These are phyloP conservation scores for Corymbia maculata DNA, from an alignment of 345 rosid genomes.

Conservation along the genomic window DNA sequence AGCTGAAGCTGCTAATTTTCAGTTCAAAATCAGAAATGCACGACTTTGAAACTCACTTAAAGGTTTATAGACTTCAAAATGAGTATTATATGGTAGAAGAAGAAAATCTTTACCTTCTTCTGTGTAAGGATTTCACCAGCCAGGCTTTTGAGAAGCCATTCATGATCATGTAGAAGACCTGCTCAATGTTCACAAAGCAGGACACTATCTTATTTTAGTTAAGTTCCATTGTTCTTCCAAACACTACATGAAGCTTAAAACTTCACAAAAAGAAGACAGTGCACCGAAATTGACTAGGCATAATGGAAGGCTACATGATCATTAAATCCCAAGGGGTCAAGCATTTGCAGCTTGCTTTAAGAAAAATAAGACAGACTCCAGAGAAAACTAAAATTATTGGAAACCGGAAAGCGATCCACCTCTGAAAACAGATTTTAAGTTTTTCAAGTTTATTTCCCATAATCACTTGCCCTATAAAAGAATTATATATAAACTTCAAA, in stretches of 20 bases:
- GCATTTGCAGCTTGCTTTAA: not conserved
- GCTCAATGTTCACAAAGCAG: constrained; percentile 3
- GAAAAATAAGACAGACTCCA: not conserved
- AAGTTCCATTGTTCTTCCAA: not conserved
- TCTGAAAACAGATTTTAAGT: not conserved
- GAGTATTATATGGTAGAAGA: not conserved
- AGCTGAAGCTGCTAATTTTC: not conserved
- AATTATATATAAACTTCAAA: not conserved
- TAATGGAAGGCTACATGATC: not conserved
- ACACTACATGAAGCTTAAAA: not conserved
- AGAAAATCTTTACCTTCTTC: constrained; percentile 48
- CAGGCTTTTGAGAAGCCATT: constrained; percentile 73
- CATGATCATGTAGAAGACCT: constrained; percentile 84
- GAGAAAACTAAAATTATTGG: not conserved
- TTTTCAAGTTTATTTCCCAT: not conserved
- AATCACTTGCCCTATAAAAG: not conserved
- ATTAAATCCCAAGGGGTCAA: not conserved
- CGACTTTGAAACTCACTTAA: not conserved
- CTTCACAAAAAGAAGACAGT: not conserved
- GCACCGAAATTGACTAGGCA: not conserved
- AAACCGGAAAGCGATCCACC: not conserved
- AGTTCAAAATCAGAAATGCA: not conserved
- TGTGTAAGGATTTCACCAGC: constrained; percentile 80
- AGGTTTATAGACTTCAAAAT: not conserved
- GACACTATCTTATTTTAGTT: not conserved